phyloP scores from a whole-genome alignment of 2,329 filamentous ascomycete species.

The Xylariaceae sp. region DNA sequence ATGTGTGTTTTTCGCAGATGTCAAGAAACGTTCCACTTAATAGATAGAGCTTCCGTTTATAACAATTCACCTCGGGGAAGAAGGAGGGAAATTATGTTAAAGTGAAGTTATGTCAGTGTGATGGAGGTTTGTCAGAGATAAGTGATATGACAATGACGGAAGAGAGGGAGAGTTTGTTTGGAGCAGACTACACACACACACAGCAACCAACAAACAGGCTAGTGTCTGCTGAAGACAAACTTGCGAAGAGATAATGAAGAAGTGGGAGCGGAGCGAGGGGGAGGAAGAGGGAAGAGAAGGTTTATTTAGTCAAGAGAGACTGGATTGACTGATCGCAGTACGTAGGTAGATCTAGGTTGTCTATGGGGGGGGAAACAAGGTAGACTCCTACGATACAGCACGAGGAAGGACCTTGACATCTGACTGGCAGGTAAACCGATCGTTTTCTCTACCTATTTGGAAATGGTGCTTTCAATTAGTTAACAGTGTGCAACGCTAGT shows the following conservation, averaged over 20 bases:
- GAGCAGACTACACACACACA: background rate
- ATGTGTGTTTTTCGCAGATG: constrained; percentile 3
- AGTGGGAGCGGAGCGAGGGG: too few species aligned
- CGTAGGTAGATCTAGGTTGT: too few species aligned
- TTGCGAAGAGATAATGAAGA: too few species aligned
- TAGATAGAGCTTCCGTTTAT: background rate
- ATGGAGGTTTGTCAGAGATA: too few species aligned
- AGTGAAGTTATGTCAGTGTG: too few species aligned
- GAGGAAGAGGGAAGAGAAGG: background rate
- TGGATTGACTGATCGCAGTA: too few species aligned
- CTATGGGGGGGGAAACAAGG: constrained; percentile 6
- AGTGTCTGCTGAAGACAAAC: too few species aligned
- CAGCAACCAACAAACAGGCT: too few species aligned
- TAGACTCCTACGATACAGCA: constrained; percentile 1
- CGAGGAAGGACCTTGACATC: background rate
- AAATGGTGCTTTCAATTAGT: background rate
- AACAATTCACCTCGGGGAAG: background rate
- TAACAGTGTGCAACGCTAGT: background rate
- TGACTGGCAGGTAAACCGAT: background rate
- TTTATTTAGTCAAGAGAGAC: too few species aligned
- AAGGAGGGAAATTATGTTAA: background rate
- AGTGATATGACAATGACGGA: background rate
- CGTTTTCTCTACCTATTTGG: background rate
- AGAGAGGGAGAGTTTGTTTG: background rate
- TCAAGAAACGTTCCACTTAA: too few species aligned